Base-by-base conservation (phyloP, 345 rosid genomes). In the Clarkia xantiana region DNA sequence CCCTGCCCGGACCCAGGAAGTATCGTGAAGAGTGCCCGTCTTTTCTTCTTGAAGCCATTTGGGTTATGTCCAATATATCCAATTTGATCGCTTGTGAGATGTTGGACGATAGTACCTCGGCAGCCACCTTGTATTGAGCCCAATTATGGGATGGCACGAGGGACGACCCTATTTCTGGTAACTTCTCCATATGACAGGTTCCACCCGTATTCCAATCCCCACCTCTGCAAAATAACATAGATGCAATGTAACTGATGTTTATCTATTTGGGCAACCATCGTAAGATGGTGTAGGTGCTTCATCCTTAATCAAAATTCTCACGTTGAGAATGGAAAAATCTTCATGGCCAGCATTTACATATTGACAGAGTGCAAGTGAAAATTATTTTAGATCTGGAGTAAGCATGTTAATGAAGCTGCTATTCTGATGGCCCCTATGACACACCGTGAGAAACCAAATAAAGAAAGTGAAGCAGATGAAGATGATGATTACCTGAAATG, bases 1-100 rank as follows among this genome's bases (percentile, higher is more conserved):
- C 71, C 3, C 40, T 45, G 15, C 51, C 40, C 40, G 60, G 47
- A 3, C 54, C 50, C 0, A 42, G 38, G 42, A 62, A 69, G 65
- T 73, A 73, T 2, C 69, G 20, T 41, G 78, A 73, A 8, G 78
- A 63, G 52, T 73, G 78, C 29, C 67, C 75, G 4, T 73, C 75
- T 66, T 74, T 70, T 64, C 79, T 67, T 47, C 39, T 42, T 0
- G 75, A 67, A 25, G 68, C 13, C 76, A 74, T 64, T 4, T 50
- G 54, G 16, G 76, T 74, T 53, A 74, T 60, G 51, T 74, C 63
- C 55, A 74, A 23, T 14, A 74, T 4, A 38, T 54, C n/a, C 17
- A 67, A 11, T 51, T 45, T 45, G 41, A 14, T 39, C 9, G n/a
- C 55, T 39, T 42, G 49, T 9, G 62, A 42, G 29, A 56, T 23